phyloP scores from a whole-genome alignment of 192 early-diverging fungal species.

The Glomus cerebriforme region DNA sequence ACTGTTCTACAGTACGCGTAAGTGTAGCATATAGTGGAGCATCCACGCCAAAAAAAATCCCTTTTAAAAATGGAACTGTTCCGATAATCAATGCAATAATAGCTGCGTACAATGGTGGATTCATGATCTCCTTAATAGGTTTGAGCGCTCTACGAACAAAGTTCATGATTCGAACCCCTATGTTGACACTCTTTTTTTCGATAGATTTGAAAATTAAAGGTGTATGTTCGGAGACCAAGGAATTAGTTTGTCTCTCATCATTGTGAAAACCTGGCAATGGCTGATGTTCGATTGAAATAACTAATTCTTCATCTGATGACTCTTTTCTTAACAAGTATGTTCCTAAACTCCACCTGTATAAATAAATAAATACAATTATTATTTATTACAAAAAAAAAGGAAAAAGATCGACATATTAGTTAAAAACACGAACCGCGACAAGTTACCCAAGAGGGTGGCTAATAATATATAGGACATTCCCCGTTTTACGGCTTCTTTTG shows the following conservation, averaged over 20 bases:
- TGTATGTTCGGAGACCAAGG: background rate
- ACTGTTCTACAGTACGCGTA: background rate
- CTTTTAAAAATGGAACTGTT: slow-evolving; percentile 16
- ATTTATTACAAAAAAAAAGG: background rate
- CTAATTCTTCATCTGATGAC: too few species aligned
- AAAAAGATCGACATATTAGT: background rate
- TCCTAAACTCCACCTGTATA: slow-evolving; percentile 26
- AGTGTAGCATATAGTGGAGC: background rate
- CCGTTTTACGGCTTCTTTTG: background rate
- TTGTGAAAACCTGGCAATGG: background rate
- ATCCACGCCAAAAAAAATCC: slow-evolving; percentile 11
- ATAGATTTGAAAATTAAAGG: background rate
- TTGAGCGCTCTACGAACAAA: background rate
- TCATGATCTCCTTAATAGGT: slow-evolving; percentile 12
- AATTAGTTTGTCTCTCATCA: background rate
- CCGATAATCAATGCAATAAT: slow-evolving; percentile 19
- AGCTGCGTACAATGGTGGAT: slow-evolving; percentile 32
- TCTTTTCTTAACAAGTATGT: slow-evolving; percentile 26
- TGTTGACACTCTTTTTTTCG: background rate
- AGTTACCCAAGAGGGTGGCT: slow-evolving; percentile 22
- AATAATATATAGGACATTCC: slow-evolving; percentile 32
- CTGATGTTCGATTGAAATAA: background rate
- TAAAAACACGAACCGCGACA: slow-evolving; percentile 24
- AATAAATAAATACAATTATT: background rate
- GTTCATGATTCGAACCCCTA: background rate